Conservation (phyloP, 371 early-diverging fungal genomes). For the Mucor sp. region DNA sequence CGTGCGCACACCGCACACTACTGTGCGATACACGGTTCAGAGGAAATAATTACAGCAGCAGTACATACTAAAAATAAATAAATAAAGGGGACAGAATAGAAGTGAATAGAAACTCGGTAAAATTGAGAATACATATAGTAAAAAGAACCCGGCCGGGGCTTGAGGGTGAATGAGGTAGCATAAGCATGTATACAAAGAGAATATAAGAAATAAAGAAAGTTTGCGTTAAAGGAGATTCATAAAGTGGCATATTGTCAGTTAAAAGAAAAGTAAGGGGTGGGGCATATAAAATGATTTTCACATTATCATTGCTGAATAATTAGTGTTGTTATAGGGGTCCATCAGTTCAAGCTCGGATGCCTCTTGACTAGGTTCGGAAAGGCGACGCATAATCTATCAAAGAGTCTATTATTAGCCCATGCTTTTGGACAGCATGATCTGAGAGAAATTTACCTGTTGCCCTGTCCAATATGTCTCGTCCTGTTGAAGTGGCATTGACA, state of each 20-base stretch:
- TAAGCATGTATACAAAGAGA: neutral
- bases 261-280: neutral
- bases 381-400: slow-evolving; percentile 17
- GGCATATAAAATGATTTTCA: neutral
- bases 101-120: neutral
- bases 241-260: neutral
- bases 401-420: neutral
- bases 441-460: slow-evolving; percentile 3
- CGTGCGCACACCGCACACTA: neutral
- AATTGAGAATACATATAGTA: neutral
- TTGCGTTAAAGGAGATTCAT: neutral
- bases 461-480: slow-evolving; percentile 5
- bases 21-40: neutral
- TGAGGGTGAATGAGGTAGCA: neutral
- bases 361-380: slow-evolving; percentile 10
- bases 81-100: neutral
- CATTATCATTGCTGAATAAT: slow-evolving; percentile 3
- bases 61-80: neutral
- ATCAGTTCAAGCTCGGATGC: slow-evolving; percentile 3
- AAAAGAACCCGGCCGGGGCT: slow-evolving; percentile 1
- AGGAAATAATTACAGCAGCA: neutral
- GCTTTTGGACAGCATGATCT: neutral
- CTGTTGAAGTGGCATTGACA: neutral
- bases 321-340: slow-evolving; percentile 1
- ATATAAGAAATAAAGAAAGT: neutral